Conservation (phyloP, 345 rosid genomes). For the Euclidium syriacum region DNA sequence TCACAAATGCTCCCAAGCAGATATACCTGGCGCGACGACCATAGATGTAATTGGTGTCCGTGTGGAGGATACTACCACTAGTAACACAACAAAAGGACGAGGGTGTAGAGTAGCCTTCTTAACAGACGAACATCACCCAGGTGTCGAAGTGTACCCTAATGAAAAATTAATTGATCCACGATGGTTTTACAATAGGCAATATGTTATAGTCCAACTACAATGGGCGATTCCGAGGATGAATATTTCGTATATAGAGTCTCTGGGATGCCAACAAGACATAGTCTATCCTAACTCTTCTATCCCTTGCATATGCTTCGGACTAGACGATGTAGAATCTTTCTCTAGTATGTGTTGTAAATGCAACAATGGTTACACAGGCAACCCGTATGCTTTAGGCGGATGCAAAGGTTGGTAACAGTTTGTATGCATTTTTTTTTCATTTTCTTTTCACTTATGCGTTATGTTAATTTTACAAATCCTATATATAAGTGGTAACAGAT, state of each 20-base stretch:
- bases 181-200: background rate
- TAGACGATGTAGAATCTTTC: no score
- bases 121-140: background rate
- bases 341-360: no score
- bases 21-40: background rate
- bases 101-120: constrained; percentile 9
- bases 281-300: background rate
- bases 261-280: background rate
- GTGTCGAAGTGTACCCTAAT: no score
- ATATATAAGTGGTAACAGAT: background rate
- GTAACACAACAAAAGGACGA: background rate
- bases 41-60: background rate
- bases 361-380: constrained; percentile 22
- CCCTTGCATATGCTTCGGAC: no score
- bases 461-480: background rate
- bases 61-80: background rate
- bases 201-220: background rate
- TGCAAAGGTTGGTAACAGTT: constrained; percentile 25
- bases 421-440: background rate
- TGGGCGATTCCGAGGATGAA: constrained; percentile 19
- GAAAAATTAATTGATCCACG: background rate
- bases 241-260: background rate
- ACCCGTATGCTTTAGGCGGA: constrained; percentile 13
- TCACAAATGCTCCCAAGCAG: constrained; percentile 24
- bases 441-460: background rate